Evolutionary conservation across 805 yeast species (phyloP).

Genomic region (Wickerhamiella lipophila): DNA sequence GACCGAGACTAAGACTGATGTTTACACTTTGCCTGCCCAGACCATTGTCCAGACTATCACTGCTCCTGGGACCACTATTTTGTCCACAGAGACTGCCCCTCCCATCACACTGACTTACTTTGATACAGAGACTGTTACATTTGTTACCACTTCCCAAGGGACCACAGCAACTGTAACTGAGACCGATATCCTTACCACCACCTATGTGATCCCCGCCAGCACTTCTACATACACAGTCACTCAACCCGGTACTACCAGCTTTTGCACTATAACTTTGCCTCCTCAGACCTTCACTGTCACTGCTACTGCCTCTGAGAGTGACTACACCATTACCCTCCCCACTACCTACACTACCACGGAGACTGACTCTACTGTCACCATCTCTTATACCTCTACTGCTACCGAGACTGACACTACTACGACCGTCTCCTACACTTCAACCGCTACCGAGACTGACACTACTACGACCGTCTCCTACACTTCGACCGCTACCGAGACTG

Average conservation of each 20-base stretch:
- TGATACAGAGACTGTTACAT: slow-evolving; percentile 3
- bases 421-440: background rate
- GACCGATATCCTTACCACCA: background rate
- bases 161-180: slow-evolving; percentile 2
- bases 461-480: background rate
- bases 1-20: background rate
- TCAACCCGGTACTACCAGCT: background rate
- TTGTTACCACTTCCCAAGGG: background rate
- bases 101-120: slow-evolving; percentile 4
- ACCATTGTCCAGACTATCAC: slow-evolving; percentile 3
- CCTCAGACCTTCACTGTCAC: slow-evolving; percentile 1
- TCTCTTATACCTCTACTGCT: background rate
- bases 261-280: background rate
- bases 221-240: background rate
- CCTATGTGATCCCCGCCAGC: background rate
- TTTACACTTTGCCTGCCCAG: slow-evolving; percentile 1
- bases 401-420: slow-evolving; percentile 3
- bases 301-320: slow-evolving; percentile 7
- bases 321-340: background rate
- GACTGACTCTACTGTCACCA: background rate
- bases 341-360: background rate
- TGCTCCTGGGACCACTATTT: slow-evolving; percentile 5
- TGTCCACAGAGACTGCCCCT: background rate
- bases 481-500: background rate
- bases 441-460: background rate